Base-by-base conservation (phyloP, 176 grass and related monocot genomes). In the Pharus latifolius region DNA sequence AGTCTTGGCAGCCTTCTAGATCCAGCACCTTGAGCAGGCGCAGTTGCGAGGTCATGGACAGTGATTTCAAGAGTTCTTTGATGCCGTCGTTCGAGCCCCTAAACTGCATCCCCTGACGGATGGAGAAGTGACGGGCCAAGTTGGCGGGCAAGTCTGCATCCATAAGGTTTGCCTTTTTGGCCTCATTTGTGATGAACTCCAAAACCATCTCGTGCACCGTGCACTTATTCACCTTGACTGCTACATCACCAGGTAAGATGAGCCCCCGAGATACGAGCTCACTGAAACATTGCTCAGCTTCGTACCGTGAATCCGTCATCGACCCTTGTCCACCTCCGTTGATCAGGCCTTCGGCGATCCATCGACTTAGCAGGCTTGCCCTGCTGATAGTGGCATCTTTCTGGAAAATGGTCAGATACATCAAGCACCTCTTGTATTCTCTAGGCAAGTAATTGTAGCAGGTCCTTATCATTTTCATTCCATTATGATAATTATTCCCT, bases 341-440 rank as follows among this genome's bases (percentile, higher is more conserved):
- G 19, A 69, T 46, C 5, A 78, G 13, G 37, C 24, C 37, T 56
- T 78, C 48, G 4, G 61, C 61, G 0, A 10, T 47, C 61, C 61
- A 78, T 30, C 74, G 52, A 11, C 67, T 56, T 4, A 56, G 7
- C 30, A 81, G 16, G 59, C 30, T 73, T 50, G 68, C 54, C 46
- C 34, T 65, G 43, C 27, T 74, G 22, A 81, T 50, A 4, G 0
- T 25, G 10, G 34, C 51, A 28, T 5, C 18, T 45, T 54, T 50
- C 12, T 15, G 0, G 19, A 33, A 60, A 7, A 49, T 62, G 19
- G 74, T 52, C 9, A 78, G 73, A 23, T 83, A 65, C 7, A 75
- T 0, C 33, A 69, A 64, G 67, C 64, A 78, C 0, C 40, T 13
- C 34, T 38, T 60, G 40, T 70, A 60, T 5, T 48, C 47, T 41